Evolutionary conservation across 2,329 filamentous ascomycete species (phyloP).

Genomic region (Aspergillus sojae): DNA sequence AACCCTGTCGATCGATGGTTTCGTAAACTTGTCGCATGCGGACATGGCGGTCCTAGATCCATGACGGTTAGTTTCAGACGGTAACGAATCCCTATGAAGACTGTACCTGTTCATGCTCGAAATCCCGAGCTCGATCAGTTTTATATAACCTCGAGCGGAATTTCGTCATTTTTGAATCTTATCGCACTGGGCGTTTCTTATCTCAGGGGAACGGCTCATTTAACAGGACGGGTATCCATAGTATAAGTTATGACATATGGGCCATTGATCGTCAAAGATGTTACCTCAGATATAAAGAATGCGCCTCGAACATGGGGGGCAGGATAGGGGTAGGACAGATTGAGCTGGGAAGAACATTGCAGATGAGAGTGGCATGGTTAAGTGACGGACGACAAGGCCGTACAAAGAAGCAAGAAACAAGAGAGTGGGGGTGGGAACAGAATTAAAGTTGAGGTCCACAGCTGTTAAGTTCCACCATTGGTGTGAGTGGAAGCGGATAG

Average conservation of each 20-base stretch:
- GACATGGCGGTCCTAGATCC: slow-evolving; percentile 43
- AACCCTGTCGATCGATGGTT: slow-evolving; percentile 47
- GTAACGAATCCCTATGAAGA: background rate
- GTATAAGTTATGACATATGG: background rate
- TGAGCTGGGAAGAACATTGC: background rate
- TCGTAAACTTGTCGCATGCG: slow-evolving; percentile 49
- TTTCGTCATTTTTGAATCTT: slow-evolving; percentile 31
- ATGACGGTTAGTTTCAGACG: background rate
- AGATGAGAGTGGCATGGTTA: background rate
- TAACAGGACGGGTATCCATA: background rate
- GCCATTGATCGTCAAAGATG: background rate
- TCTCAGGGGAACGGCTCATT: background rate
- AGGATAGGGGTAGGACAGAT: background rate
- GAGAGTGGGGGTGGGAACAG: background rate
- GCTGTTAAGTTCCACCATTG: background rate
- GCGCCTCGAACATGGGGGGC: background rate
- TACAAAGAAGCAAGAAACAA: too few species aligned
- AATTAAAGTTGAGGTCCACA: slow-evolving; percentile 6
- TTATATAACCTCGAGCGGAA: slow-evolving; percentile 43
- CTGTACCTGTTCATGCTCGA: slow-evolving; percentile 46
- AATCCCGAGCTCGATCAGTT: slow-evolving; percentile 47
- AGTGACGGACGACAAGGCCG: background rate
- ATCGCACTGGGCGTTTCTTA: background rate
- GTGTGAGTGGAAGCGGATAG: background rate
- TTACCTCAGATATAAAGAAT: background rate